phyloP scores from a whole-genome alignment of 1,284 basidiomycete genomes.

The Grifola frondosa region DNA sequence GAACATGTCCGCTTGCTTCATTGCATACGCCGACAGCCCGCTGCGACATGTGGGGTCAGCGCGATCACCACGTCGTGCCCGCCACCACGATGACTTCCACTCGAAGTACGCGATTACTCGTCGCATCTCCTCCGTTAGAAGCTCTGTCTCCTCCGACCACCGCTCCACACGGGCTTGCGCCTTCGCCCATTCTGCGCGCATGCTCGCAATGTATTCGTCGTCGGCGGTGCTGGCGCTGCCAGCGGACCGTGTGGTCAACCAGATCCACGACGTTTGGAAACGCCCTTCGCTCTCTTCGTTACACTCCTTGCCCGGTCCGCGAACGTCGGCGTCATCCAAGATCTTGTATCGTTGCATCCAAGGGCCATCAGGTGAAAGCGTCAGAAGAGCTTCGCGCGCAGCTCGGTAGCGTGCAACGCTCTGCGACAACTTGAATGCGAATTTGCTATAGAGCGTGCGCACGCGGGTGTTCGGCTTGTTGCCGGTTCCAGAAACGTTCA shows the following conservation, averaged over 20 bases:
- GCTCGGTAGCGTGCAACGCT: conserved; percentile 5
- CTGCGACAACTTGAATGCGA: background rate
- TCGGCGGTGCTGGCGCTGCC: background rate
- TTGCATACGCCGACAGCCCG: too few species aligned
- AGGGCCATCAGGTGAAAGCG: conserved; percentile 6
- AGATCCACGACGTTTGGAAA: conserved; percentile 16
- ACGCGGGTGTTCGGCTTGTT: background rate
- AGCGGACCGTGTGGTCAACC: background rate
- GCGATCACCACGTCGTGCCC: too few species aligned
- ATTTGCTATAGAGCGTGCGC: background rate
- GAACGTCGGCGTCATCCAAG: conserved; percentile 1
- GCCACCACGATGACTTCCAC: conserved; percentile 15
- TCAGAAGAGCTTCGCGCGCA: conserved; percentile 2
- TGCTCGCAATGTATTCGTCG: background rate
- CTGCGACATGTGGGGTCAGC: too few species aligned
- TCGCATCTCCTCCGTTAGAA: conserved; percentile 18
- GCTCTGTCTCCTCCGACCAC: conserved; percentile 15
- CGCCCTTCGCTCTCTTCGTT: conserved; percentile 13
- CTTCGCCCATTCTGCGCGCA: conserved; percentile 15
- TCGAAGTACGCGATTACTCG: conserved; percentile 8
- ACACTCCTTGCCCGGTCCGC: conserved; percentile 7
- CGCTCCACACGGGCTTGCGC: conserved; percentile 7
- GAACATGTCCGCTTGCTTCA: too few species aligned
- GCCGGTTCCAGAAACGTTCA: background rate
- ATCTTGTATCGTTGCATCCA: background rate